These are phyloP conservation scores for Breviolum minutum DNA, from an alignment of 73 alveolate genomes.

Conservation along the genomic window DNA sequence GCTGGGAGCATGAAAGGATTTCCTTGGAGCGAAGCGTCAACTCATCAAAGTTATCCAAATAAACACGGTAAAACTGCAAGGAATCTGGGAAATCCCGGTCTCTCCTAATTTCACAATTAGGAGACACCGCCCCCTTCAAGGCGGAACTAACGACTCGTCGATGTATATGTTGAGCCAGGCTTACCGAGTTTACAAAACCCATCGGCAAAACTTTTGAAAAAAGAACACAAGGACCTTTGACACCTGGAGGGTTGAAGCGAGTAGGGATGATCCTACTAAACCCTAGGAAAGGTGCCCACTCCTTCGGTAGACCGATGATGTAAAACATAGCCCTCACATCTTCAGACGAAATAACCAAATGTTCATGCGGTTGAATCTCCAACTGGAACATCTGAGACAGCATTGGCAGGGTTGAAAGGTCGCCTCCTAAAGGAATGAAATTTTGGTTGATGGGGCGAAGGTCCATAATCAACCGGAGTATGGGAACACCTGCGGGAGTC, in stretches of 20 bases:
- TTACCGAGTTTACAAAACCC: conserved; percentile 21
- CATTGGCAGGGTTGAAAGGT: conserved; percentile 20
- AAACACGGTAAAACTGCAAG: not conserved
- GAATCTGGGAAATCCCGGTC: not conserved
- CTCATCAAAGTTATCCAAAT: not conserved
- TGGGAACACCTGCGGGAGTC: not conserved
- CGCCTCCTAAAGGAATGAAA: not conserved
- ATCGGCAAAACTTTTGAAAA: not conserved
- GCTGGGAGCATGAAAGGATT: not conserved
- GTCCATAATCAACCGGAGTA: conserved; percentile 36
- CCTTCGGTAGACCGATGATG: not conserved
- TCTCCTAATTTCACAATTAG: not conserved
- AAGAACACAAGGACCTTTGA: not conserved
- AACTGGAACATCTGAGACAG: not conserved
- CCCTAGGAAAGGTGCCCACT: not conserved
- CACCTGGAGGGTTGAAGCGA: not conserved
- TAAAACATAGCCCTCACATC: conserved; percentile 52
- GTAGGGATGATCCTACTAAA: not conserved
- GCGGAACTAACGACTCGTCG: not conserved
- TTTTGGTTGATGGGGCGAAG: not conserved
- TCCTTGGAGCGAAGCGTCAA: not conserved
- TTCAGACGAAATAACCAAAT: not conserved
- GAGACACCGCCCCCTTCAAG: not conserved
- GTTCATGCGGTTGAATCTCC: not conserved
- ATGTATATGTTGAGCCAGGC: not conserved